These are phyloP conservation scores for Clonostachys rhizophaga DNA, from an alignment of 2,329 filamentous ascomycete genomes.

Conservation along the genomic window DNA sequence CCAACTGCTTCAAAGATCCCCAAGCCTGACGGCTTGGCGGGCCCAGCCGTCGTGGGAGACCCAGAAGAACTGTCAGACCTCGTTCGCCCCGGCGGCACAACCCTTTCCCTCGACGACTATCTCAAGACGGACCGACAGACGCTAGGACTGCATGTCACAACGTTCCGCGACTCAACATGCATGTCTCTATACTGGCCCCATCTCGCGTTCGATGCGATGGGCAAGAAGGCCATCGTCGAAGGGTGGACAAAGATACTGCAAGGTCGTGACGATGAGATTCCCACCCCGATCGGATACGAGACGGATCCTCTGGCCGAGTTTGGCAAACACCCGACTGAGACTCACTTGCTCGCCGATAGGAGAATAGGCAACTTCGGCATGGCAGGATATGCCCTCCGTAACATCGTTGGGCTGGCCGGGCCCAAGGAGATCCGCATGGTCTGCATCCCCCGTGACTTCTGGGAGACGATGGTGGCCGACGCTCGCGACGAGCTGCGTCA, in stretches of 20 bases:
- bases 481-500: constrained; percentile 15
- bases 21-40: constrained; percentile 1
- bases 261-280: constrained; percentile 22
- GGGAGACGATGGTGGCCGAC: constrained; percentile 13
- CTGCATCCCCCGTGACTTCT: constrained; percentile 20
- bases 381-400: constrained; percentile 14
- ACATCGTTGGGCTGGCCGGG: constrained; percentile 13
- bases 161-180: constrained; percentile 34
- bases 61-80: constrained; percentile 13
- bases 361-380: constrained; percentile 10
- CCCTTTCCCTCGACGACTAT: constrained; percentile 23
- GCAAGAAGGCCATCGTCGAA: constrained; percentile 23
- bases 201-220: constrained; percentile 32
- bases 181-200: constrained; percentile 33
- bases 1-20: constrained; percentile 22
- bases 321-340: constrained; percentile 11
- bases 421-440: constrained; percentile 23
- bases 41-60: constrained; percentile 14
- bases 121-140: constrained; percentile 28
- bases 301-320: constrained; percentile 19
- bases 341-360: constrained; percentile 9
- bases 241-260: constrained; percentile 30
- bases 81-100: constrained; percentile 9
- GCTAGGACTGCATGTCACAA: constrained; percentile 32
- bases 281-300: constrained; percentile 10